Evolutionary conservation across 2,329 filamentous ascomycete genomes (phyloP).

Genomic region (Botrytis fragariae): DNA sequence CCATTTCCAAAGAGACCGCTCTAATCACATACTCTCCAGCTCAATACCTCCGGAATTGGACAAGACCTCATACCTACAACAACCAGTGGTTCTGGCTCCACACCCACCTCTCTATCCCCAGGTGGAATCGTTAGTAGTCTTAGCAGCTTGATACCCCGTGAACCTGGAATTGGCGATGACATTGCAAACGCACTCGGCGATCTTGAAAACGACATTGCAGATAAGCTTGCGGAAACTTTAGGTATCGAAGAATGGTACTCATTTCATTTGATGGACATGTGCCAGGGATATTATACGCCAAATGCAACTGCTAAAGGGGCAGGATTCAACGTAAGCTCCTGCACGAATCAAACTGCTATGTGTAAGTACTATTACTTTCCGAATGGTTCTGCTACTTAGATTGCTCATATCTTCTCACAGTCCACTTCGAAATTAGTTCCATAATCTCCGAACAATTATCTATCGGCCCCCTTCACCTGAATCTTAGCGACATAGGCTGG

Average conservation of each 20-base stretch:
- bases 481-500: slow-evolving; percentile 54
- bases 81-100: slow-evolving; percentile 27
- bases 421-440: slow-evolving; percentile 53
- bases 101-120: slow-evolving; percentile 35
- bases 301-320: slow-evolving; percentile 42
- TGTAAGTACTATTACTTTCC: slow-evolving; percentile 39
- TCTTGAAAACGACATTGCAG: slow-evolving; percentile 36
- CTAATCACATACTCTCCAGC: slow-evolving; percentile 37
- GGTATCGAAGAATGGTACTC: slow-evolving; percentile 61
- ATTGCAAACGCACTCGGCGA: slow-evolving; percentile 37
- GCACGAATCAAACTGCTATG: slow-evolving; percentile 51
- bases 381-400: not conserved
- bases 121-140: slow-evolving; percentile 41
- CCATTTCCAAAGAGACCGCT: not conserved
- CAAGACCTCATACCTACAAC: slow-evolving; percentile 35
- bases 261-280: slow-evolving; percentile 59
- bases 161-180: slow-evolving; percentile 41
- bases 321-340: slow-evolving; percentile 51
- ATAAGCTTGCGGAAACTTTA: slow-evolving; percentile 46
- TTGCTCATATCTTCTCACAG: slow-evolving; percentile 23
- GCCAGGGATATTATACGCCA: slow-evolving; percentile 45
- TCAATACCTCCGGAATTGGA: slow-evolving; percentile 57
- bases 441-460: slow-evolving; percentile 50
- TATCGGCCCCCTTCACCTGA: slow-evolving; percentile 42
- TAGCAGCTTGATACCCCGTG: slow-evolving; percentile 37